Evolutionary conservation across 345 rosid species (phyloP).

Genomic region (Nasturtium officinale): DNA sequence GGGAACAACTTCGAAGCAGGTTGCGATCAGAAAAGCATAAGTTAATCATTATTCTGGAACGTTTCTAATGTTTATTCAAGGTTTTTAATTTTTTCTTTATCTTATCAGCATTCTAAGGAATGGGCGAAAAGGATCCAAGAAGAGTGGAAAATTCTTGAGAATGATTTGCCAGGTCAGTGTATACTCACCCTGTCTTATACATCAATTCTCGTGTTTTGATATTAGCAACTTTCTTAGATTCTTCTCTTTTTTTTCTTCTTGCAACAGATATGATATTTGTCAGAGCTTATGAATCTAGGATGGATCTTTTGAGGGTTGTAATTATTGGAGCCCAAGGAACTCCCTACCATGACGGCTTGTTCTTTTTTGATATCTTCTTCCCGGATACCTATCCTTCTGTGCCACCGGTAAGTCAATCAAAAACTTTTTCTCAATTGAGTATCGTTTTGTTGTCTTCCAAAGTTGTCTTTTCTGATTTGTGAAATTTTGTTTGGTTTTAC

Average conservation of each 20-base stretch:
- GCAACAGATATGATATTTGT: constrained; percentile 77
- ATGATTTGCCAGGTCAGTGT: constrained; percentile 75
- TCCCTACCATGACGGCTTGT: constrained; percentile 95
- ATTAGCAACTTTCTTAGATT: constrained; percentile 18
- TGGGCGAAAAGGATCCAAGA: constrained; percentile 84
- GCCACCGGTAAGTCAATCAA: constrained; percentile 65
- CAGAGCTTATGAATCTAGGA: constrained; percentile 86
- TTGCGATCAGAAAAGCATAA: constrained; percentile 27
- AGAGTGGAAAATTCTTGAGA: constrained; percentile 85
- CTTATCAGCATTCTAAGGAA: constrained; percentile 55
- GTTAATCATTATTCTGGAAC: constrained; percentile 15
- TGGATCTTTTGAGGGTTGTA: constrained; percentile 94
- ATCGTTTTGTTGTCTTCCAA: neutral
- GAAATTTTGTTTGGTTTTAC: constrained; percentile 32
- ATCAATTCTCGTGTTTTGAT: neutral
- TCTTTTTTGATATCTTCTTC: constrained; percentile 86
- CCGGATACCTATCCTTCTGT: constrained; percentile 68
- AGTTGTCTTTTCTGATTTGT: constrained; percentile 8
- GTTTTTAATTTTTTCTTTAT: constrained; percentile 15
- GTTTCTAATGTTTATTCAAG: constrained; percentile 15
- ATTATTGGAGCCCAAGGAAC: constrained; percentile 93
- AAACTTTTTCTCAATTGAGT: constrained; percentile 21
- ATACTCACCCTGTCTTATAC: constrained; percentile 17
- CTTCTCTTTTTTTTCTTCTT: constrained; percentile 6
- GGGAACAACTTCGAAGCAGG: constrained; percentile 58